Conservation (phyloP, 2,329 filamentous ascomycete genomes). For the Verticillium nubilum region DNA sequence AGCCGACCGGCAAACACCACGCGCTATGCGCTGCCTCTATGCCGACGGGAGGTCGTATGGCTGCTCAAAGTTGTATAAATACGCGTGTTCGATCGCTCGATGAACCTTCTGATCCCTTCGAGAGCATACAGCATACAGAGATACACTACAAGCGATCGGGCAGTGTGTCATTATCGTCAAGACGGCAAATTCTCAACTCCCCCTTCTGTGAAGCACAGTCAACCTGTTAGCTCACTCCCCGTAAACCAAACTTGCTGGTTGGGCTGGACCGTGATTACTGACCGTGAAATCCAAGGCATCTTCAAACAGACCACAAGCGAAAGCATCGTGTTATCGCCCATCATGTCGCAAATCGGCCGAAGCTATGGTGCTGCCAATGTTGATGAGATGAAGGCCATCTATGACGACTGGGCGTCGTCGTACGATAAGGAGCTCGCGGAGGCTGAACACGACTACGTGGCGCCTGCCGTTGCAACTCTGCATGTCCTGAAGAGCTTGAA, state of each 20-base stretch:
- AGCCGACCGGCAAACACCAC: not conserved
- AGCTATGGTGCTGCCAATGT: not conserved
- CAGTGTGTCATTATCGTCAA: not conserved
- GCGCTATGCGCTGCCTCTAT: not conserved
- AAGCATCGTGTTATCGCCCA: not conserved
- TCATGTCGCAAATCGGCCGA: slow-evolving; percentile 2
- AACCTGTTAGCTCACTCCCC: not conserved
- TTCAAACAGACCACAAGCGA: not conserved
- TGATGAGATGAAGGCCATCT: slow-evolving; percentile 15
- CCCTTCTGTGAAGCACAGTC: not conserved
- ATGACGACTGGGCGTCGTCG: slow-evolving; percentile 28
- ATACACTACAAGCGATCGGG: not conserved
- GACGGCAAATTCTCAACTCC: not conserved
- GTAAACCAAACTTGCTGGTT: not conserved
- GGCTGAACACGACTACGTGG: slow-evolving; percentile 32
- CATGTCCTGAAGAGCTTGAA: slow-evolving; percentile 24
- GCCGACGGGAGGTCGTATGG: not conserved
- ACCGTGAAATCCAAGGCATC: slow-evolving; percentile 1
- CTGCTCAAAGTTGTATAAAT: not conserved
- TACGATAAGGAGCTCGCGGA: slow-evolving; percentile 28
- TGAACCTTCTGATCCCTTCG: not conserved
- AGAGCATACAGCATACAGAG: not conserved
- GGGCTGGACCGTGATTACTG: not conserved
- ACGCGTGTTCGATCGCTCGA: not conserved
- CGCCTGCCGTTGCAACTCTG: slow-evolving; percentile 31